Conservation (phyloP, 495 filamentous ascomycete species). For the Hypoxylon trugodes region DNA sequence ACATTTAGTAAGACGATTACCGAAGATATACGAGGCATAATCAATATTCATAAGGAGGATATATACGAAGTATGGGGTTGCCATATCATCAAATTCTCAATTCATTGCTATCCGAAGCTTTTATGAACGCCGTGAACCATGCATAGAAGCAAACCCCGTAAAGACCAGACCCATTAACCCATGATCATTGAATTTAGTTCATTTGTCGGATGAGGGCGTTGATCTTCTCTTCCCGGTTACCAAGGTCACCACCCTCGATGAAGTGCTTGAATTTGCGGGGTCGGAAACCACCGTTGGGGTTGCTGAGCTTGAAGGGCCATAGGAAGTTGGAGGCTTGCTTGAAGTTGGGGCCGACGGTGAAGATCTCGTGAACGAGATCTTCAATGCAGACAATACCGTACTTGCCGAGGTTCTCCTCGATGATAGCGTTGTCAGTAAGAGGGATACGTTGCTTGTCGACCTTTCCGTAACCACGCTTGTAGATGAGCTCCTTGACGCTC, state of each 20-base stretch:
- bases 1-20: no score
- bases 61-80: conserved; percentile 28
- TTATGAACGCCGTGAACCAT: conserved; percentile 52
- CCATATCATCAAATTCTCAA: conserved; percentile 47
- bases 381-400: conserved; percentile 99
- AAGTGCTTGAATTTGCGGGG: conserved; percentile 98
- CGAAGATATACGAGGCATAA: neutral
- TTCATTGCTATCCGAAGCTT: conserved; percentile 47
- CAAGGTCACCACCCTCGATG: conserved; percentile 97
- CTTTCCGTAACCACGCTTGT: conserved; percentile 99
- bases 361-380: conserved; percentile 99
- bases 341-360: conserved; percentile 98
- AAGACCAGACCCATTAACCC: conserved; percentile 47
- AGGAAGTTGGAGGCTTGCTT: conserved; percentile 99
- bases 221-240: conserved; percentile 99
- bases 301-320: conserved; percentile 99
- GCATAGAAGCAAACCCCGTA: conserved; percentile 46
- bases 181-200: conserved; percentile 73
- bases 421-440: conserved; percentile 96
- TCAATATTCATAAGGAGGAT: neutral
- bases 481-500: conserved; percentile 97
- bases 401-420: conserved; percentile 95
- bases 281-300: conserved; percentile 95
- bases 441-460: conserved; percentile 94
- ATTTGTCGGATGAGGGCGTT: conserved; percentile 96